Evolutionary conservation across 2,329 filamentous ascomycete genomes (phyloP).

Genomic region (Catunica adiposa): DNA sequence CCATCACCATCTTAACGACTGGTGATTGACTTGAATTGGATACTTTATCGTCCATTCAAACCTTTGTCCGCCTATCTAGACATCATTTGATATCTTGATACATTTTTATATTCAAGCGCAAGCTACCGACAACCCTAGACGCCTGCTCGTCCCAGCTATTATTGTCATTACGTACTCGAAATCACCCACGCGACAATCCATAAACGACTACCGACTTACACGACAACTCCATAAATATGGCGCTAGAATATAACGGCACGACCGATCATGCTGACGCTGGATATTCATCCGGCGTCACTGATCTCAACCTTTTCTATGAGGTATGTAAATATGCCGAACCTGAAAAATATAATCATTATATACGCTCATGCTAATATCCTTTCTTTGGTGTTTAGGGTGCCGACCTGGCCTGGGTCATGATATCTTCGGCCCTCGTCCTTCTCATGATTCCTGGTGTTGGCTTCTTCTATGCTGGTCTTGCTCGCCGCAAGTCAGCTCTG

Average conservation of each 20-base stretch:
- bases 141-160: neutral
- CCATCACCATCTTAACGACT: neutral
- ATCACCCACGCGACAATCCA: neutral
- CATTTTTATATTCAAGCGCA: neutral
- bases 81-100: neutral
- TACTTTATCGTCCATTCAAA: too few relatives aligned
- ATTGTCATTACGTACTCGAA: conserved; percentile 4
- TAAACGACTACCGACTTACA: neutral
- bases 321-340: conserved; percentile 26
- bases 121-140: neutral
- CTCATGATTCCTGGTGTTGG: conserved; percentile 90
- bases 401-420: conserved; percentile 68
- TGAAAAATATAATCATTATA: neutral
- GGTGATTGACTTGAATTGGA: too few relatives aligned
- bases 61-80: neutral
- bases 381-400: conserved; percentile 38
- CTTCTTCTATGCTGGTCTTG: conserved; percentile 87
- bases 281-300: conserved; percentile 35
- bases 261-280: conserved; percentile 32
- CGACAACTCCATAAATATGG: conserved; percentile 19
- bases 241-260: conserved; percentile 34
- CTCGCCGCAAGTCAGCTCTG: conserved; percentile 74
- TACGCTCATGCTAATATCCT: neutral
- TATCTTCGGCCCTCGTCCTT: conserved; percentile 61
- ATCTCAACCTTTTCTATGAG: conserved; percentile 77